A percentile compares a stretch with the other conserved stretches of the same genome.
phyloP scores from a whole-genome alignment of 306 rosid species.

The Trichosanthes truncata region DNA sequence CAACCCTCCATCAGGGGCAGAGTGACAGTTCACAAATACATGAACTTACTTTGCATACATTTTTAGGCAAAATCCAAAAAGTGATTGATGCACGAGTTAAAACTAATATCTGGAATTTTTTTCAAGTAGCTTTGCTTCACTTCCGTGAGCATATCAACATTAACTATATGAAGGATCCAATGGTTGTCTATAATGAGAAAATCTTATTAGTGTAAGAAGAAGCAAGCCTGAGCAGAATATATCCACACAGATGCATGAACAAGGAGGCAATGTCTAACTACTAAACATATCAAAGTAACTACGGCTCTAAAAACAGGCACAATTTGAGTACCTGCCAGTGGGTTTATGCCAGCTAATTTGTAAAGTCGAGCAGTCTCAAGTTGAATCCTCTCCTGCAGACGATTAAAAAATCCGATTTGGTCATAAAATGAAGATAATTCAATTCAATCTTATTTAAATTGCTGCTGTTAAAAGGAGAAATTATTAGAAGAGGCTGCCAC shows the following conservation, averaged over 20 bases:
- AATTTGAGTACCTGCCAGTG: slow-evolving; percentile 68
- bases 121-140: too few species aligned
- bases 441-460: background rate
- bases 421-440: background rate
- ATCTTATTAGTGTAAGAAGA: background rate
- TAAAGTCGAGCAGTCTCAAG: slow-evolving; percentile 84
- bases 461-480: background rate
- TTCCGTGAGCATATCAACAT: too few species aligned
- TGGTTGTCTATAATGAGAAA: background rate
- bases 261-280: background rate
- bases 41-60: too few species aligned
- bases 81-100: background rate
- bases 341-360: slow-evolving; percentile 87
- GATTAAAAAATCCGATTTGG: slow-evolving; percentile 14
- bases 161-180: too few species aligned
- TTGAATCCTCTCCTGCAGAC: slow-evolving; percentile 85
- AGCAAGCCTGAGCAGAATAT: background rate
- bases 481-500: background rate
- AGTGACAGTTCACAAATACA: background rate
- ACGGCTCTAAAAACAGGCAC: background rate
- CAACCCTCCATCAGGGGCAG: background rate
- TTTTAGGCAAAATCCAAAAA: background rate
- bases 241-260: background rate
- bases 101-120: background rate
- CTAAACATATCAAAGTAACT: background rate